Base-by-base conservation (phyloP, 208 protist species). In the Porcisia hertigi region DNA sequence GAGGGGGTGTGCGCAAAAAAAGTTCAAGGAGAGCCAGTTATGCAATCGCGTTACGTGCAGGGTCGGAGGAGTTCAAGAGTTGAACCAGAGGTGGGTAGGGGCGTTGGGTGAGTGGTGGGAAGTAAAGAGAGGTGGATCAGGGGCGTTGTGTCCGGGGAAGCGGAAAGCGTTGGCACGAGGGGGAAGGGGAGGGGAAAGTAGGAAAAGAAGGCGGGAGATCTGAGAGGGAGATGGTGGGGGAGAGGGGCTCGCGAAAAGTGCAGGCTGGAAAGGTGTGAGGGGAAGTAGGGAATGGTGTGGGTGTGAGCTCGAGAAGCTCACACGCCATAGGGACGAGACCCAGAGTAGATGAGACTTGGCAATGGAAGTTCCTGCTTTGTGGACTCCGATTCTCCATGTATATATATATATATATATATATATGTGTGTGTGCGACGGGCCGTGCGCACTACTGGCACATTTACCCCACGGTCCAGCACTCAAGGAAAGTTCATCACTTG, bases 1-100 rank as follows among this genome's bases (percentile, higher is more conserved):
- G 57, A n/a, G 57, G 7, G 34, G 62, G 62, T 66, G 39, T n/a
- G 20, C 20, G 62, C 59, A 49, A n/a, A 66, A 66, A 5, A 66
- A 41, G 1, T 30, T 5, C 39, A 49, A n/a, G 2, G 62, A 47
- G 20, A 3, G 14, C 62, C 36, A 47, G 8, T 66, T 2, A 18
- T 47, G 20, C 16, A 14, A 49, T 20, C 20, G 39, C 7, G 39
- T 47, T 49, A n/a, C 14, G 3, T 41, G 14, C n/a, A 49, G 12
- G 20, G 6, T 4, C 8, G 14, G 20, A 49, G 1, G 39, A 18
- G 18, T 47, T 4, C 23, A 20, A 7, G 62, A 49, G 62, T 25
- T 43, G 0, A 25, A 47, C 20, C 62, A 18, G 23, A 7, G 11
- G 62, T 11, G 62, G 20, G 16, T 43, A 18, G 12, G 18, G 18